Base-by-base conservation (phyloP, 2,329 filamentous ascomycete genomes). In the Purpureocillium takamizusanense region DNA sequence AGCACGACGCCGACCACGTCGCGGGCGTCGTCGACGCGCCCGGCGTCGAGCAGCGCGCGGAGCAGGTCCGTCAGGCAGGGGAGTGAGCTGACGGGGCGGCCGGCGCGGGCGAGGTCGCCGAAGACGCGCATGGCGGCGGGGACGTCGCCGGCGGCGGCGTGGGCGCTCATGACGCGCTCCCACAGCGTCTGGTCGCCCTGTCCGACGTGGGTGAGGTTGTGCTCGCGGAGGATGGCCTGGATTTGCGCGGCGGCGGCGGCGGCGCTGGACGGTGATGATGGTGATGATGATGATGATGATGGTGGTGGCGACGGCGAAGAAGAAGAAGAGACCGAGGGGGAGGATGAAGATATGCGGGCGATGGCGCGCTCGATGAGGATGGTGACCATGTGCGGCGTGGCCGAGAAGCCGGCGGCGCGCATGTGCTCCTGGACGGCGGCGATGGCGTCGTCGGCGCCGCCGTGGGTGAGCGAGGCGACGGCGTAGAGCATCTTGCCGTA, bases 331-430 rank as follows among this genome's bases (percentile, higher is more conserved):
- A n/a, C n/a, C n/a, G n/a, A n/a, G n/a, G n/a, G n/a, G n/a, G n/a
- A n/a, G n/a, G n/a, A n/a, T n/a, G n/a, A n/a, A n/a, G n/a, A n/a
- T 75, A 1, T 61, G 36, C 67, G 69, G 8, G 65, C 51, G 53
- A 89, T 82, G 53, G 81, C 81, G 53, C 83, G 69, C 33, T 81
- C 74, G 33, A 84, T 65, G 15, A 92, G 71, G 51, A 81, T 83
- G 17, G 84, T 89, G 63, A 84, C 84, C 51, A 87, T 83, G 48
- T 86, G 73, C 2, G 76, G 59, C 4, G 74, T 74, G 2, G 77
- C 68, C 35, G 68, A 54, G 32, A 81, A 51, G 15, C 71, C 70
- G 17, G 66, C 61, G 6, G 51, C 48, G 36, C 63, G 61, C 70
- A 92, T 83, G 55, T 82, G 74, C 1, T 65, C 59, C 32, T 87